phyloP scores from a whole-genome alignment of 2,329 filamentous ascomycete species.

The Phialophora chinensis region DNA sequence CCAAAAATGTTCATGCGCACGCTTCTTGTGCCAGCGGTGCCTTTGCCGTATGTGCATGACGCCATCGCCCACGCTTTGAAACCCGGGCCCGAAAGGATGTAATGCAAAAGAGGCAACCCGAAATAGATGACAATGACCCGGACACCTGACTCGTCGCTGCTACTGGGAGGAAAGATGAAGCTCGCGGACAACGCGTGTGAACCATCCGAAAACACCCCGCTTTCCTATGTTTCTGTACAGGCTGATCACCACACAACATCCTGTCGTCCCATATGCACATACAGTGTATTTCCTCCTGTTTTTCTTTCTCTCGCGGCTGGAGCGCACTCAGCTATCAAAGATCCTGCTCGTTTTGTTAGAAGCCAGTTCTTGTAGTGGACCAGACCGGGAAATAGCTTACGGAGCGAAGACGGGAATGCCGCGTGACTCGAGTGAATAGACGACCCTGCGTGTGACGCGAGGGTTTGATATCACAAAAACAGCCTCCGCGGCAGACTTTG shows the following conservation, averaged over 20 bases:
- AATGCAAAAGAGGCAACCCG: background rate
- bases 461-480: constrained; percentile 77
- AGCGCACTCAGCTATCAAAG: constrained; percentile 50
- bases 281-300: background rate
- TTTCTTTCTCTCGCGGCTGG: background rate
- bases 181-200: background rate
- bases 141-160: background rate
- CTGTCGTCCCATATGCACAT: constrained; percentile 4
- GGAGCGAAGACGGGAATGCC: constrained; percentile 73
- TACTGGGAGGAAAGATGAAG: background rate
- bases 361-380: background rate
- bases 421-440: constrained; percentile 70
- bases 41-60: background rate
- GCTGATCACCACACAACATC: background rate
- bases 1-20: background rate
- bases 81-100: background rate
- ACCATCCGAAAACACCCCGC: background rate
- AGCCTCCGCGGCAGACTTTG: constrained; percentile 63
- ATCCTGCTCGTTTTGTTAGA: constrained; percentile 50
- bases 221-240: background rate
- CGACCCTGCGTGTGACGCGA: constrained; percentile 69
- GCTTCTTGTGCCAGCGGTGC: background rate
- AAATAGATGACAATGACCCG: background rate
- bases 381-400: background rate
- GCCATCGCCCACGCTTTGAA: background rate